Evolutionary conservation across 2,329 filamentous ascomycete genomes (phyloP).

Genomic region (Truncatella angustata): DNA sequence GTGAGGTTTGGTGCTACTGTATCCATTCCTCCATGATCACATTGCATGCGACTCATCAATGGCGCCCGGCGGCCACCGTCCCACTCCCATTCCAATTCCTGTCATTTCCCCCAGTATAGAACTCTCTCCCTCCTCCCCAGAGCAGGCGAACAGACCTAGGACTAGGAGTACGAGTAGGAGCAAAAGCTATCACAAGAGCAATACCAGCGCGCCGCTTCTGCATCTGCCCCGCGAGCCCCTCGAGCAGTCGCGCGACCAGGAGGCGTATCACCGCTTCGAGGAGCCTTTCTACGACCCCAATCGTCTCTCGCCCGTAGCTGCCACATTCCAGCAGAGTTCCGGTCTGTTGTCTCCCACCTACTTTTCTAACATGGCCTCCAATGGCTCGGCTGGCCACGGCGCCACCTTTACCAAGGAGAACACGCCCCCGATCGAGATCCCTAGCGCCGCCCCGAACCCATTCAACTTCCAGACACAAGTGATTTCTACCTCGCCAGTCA

Average conservation of each 20-base stretch:
- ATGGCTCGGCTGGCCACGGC: constrained; percentile 16
- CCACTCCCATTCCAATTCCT: constrained; percentile 27
- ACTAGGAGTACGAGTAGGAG: constrained; percentile 2
- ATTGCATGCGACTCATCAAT: constrained; percentile 13
- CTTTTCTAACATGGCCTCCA: constrained; percentile 22
- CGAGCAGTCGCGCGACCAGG: not conserved
- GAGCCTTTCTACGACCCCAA: constrained; percentile 28
- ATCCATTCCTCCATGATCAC: constrained; percentile 6
- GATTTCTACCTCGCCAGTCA: constrained; percentile 72
- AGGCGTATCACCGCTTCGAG: constrained; percentile 4
- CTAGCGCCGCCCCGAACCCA: constrained; percentile 52
- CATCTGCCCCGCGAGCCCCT: constrained; percentile 14
- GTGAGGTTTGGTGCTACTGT: not conserved
- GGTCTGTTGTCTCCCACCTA: constrained; percentile 12
- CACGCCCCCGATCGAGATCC: constrained; percentile 33
- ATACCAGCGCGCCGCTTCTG: constrained; percentile 14
- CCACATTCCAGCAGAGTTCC: constrained; percentile 23
- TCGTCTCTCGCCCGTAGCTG: constrained; percentile 28
- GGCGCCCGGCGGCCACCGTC: constrained; percentile 21
- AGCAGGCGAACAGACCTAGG: constrained; percentile 10
- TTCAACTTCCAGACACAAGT: constrained; percentile 94
- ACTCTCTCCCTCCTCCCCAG: constrained; percentile 15
- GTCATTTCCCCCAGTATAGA: constrained; percentile 27
- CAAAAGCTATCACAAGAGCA: constrained; percentile 15
- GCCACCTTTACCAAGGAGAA: constrained; percentile 24